Evolutionary conservation across 2,329 filamentous ascomycete species (phyloP).

Genomic region (Botryotinia convoluta): DNA sequence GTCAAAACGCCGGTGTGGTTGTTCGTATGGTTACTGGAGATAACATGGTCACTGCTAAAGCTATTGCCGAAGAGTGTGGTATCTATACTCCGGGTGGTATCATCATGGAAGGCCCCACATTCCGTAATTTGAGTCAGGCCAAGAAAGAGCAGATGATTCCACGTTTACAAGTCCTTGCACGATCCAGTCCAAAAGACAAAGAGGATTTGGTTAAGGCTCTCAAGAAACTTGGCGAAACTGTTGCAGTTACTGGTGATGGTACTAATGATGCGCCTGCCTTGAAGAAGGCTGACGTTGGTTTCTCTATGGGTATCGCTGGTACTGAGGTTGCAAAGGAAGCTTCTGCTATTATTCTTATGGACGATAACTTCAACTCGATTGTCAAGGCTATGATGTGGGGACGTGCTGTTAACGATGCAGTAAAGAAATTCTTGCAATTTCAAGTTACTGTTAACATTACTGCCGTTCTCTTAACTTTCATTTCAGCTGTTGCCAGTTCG

Average conservation of each 20-base stretch:
- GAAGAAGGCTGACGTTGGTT: conserved; percentile 64
- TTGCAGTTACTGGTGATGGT: conserved; percentile 65
- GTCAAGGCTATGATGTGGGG: conserved; percentile 62
- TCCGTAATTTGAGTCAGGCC: conserved; percentile 58
- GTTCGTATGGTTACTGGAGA: conserved; percentile 75
- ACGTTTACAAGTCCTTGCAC: conserved; percentile 64
- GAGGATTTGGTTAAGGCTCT: conserved; percentile 61
- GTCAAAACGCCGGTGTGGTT: conserved; percentile 65
- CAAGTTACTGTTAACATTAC: conserved; percentile 77
- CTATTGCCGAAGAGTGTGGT: conserved; percentile 72
- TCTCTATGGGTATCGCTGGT: conserved; percentile 66
- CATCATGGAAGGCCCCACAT: conserved; percentile 67
- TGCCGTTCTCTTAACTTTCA: conserved; percentile 73
- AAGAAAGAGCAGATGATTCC: conserved; percentile 60
- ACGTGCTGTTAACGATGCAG: conserved; percentile 54
- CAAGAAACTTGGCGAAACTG: conserved; percentile 63
- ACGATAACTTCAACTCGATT: conserved; percentile 62
- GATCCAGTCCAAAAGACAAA: conserved; percentile 70
- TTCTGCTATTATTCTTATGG: conserved; percentile 60
- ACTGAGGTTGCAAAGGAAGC: conserved; percentile 64
- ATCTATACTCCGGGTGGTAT: conserved; percentile 53
- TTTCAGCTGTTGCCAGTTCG: conserved; percentile 66
- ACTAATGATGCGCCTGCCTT: conserved; percentile 65
- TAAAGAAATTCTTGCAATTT: conserved; percentile 54
- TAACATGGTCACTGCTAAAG: conserved; percentile 68